Percentiles rank a stretch among this genome's conserved stretches.
These are phyloP conservation scores for Trichoderma atrobrunneum DNA, from an alignment of 2,329 filamentous ascomycete species.

Conservation along the genomic window DNA sequence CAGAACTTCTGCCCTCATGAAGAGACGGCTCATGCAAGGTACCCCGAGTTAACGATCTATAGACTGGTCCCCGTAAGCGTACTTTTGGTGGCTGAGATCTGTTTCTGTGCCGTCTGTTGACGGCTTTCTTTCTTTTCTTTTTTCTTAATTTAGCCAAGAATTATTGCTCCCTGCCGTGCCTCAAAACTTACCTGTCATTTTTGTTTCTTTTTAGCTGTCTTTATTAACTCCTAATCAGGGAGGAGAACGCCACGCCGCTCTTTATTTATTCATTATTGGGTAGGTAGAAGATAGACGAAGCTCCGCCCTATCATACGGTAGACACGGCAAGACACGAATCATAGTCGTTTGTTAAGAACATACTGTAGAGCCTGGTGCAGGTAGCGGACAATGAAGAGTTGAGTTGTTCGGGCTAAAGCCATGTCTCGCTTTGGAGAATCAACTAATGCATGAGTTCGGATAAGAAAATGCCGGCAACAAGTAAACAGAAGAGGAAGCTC, in stretches of 20 bases:
- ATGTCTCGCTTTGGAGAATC: background rate
- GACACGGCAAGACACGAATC: background rate
- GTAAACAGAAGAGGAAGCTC: background rate
- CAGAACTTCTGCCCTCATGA: background rate
- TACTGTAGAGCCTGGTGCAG: background rate
- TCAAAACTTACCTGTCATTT: background rate
- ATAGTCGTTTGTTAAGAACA: background rate
- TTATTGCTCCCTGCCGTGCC: background rate
- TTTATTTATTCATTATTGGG: background rate
- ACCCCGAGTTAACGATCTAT: background rate
- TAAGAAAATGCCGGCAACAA: background rate
- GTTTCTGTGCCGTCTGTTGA: background rate
- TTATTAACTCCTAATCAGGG: background rate
- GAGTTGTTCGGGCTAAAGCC: background rate
- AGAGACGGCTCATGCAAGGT: slow-evolving; percentile 9
- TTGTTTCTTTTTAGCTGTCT: background rate
- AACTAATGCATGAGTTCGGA: background rate
- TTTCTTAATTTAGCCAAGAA: background rate
- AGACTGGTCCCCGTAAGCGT: background rate
- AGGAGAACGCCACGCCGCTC: background rate
- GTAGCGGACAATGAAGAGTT: background rate
- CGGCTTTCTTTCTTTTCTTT: background rate
- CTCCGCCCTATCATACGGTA: background rate
- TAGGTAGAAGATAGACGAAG: background rate
- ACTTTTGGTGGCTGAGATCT: slow-evolving; percentile 15